A percentile compares a stretch with the other conserved stretches of the same genome.
Conservation (phyloP, 805 yeast species). For the Ogataea paraovalis region DNA sequence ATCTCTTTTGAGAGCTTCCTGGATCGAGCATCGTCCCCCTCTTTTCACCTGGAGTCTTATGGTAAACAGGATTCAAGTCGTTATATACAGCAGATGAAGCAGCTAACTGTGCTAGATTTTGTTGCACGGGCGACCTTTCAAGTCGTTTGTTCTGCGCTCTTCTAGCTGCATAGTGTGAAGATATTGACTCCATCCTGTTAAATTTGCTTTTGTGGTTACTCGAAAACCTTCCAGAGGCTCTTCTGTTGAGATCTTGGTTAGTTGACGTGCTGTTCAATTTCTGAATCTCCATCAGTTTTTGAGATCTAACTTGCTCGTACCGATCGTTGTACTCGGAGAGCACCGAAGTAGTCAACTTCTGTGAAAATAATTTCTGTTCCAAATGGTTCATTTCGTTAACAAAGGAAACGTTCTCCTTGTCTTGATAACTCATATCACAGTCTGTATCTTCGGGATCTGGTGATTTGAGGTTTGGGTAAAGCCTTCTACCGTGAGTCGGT, state of each 20-base stretch:
- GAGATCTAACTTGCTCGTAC: constrained; percentile 35
- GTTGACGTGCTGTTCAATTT: constrained; percentile 22
- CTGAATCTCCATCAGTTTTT: constrained; percentile 22
- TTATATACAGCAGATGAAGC: neutral
- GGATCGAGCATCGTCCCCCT: constrained; percentile 16
- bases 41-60: constrained; percentile 25
- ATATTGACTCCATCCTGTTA: constrained; percentile 48
- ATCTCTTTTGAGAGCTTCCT: constrained; percentile 31
- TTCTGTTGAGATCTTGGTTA: constrained; percentile 20
- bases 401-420: constrained; percentile 28
- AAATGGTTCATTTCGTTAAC: constrained; percentile 30
- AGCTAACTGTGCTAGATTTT: neutral
- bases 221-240: constrained; percentile 38
- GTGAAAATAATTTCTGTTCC: constrained; percentile 44
- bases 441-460: constrained; percentile 13
- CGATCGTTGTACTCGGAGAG: constrained; percentile 41
- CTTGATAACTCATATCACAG: constrained; percentile 27
- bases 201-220: constrained; percentile 42
- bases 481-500: constrained; percentile 26
- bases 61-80: neutral
- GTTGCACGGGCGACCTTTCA: neutral
- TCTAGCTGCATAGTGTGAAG: constrained; percentile 43
- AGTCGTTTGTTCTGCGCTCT: constrained; percentile 12
- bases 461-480: constrained; percentile 24
- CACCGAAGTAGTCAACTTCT: constrained; percentile 42